phyloP scores from a whole-genome alignment of 805 yeast genomes.

The Saccharomyces paradoxus region DNA sequence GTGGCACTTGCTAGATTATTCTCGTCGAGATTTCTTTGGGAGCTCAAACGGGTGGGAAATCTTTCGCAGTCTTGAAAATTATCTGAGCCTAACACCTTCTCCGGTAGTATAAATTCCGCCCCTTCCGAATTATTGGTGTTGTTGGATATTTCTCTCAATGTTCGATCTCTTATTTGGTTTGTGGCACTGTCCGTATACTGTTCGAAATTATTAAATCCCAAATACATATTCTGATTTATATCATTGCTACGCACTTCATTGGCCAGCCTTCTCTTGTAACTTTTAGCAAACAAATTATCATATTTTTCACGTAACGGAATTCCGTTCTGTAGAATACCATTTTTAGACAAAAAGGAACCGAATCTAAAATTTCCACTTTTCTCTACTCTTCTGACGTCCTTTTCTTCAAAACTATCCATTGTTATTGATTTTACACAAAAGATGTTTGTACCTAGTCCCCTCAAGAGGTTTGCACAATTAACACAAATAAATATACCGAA shows the following conservation, averaged over 20 bases:
- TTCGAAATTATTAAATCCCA: background rate
- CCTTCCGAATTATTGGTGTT: background rate
- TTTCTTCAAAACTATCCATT: conserved; percentile 96
- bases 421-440: conserved; percentile 95
- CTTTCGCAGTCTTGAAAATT: background rate
- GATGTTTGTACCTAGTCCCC: conserved; percentile 93
- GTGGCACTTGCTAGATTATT: conserved; percentile 9
- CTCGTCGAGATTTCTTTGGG: background rate
- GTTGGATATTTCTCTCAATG: background rate
- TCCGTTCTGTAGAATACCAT: background rate
- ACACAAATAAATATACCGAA: conserved; percentile 95
- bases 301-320: conserved; percentile 41
- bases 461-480: conserved; percentile 94
- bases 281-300: conserved; percentile 85
- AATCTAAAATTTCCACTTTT: conserved; percentile 64
- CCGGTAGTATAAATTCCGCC: background rate
- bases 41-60: background rate
- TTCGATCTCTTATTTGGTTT: background rate
- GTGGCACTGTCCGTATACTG: background rate
- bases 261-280: conserved; percentile 74
- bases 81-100: background rate
- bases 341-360: background rate
- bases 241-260: conserved; percentile 66
- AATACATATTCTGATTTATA: background rate
- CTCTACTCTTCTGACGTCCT: conserved; percentile 85